Evolutionary conservation across 1,139 yeast species (phyloP).

Genomic region (Sugiyamaella grinbergsii): DNA sequence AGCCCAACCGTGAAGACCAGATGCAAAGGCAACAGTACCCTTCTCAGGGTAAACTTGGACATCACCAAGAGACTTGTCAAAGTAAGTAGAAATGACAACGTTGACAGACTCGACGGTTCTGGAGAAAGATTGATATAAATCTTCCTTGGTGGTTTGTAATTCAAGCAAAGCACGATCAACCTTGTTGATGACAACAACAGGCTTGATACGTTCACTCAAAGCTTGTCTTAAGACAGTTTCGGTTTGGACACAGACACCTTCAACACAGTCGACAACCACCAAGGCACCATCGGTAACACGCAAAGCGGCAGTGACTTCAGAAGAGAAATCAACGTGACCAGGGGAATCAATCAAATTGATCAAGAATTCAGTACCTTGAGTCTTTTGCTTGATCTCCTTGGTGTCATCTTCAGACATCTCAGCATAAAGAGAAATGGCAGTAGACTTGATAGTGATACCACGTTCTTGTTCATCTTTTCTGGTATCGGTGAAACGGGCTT

Average conservation of each 20-base stretch:
- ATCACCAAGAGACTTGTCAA: slow-evolving; percentile 90
- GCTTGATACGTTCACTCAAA: slow-evolving; percentile 99
- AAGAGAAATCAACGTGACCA: slow-evolving; percentile 99
- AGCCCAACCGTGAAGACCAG: slow-evolving; percentile 99
- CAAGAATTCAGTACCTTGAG: slow-evolving; percentile 92
- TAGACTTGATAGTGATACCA: slow-evolving; percentile 99
- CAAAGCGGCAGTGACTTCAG: slow-evolving; percentile 99
- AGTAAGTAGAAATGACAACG: slow-evolving; percentile 95
- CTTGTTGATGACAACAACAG: slow-evolving; percentile 97
- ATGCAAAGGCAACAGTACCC: slow-evolving; percentile 99
- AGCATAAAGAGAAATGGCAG: slow-evolving; percentile 96
- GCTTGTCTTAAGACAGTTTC: slow-evolving; percentile 99
- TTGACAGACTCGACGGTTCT: slow-evolving; percentile 99
- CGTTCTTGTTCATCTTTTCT: slow-evolving; percentile 99
- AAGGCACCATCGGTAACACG: slow-evolving; percentile 99
- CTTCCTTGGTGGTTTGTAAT: slow-evolving; percentile 98
- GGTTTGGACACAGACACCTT: slow-evolving; percentile 99
- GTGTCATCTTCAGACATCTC: slow-evolving; percentile 87
- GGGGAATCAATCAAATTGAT: slow-evolving; percentile 99
- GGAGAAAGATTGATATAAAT: slow-evolving; percentile 95
- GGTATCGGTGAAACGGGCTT: slow-evolving; percentile 99
- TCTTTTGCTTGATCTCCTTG: slow-evolving; percentile 94
- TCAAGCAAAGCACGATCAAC: slow-evolving; percentile 99
- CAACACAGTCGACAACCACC: slow-evolving; percentile 98
- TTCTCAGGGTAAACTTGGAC: slow-evolving; percentile 97